phyloP scores from a whole-genome alignment of 441 rosid species.

The Croton setiger region DNA sequence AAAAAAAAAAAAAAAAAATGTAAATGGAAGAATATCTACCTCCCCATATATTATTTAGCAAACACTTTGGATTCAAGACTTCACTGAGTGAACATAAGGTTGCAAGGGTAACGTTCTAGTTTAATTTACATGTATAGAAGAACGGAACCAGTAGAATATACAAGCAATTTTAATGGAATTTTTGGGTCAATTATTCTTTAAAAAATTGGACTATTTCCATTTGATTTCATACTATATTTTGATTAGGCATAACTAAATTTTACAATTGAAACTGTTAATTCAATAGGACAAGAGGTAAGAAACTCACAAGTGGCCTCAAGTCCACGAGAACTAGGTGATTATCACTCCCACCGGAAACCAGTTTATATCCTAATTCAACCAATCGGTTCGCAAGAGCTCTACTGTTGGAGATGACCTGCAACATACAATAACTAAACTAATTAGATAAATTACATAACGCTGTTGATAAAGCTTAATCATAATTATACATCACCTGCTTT shows the following conservation, averaged over 20 bases:
- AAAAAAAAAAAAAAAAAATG: no score
- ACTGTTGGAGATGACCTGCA: conserved; percentile 75
- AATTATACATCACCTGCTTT: conserved; percentile 46
- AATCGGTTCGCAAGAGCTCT: conserved; percentile 65
- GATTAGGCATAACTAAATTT: background rate
- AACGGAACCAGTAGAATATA: background rate
- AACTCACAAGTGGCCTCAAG: conserved; percentile 73
- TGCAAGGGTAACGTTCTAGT: no score
- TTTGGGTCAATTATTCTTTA: background rate
- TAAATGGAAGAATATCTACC: background rate
- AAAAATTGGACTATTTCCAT: background rate
- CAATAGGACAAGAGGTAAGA: background rate
- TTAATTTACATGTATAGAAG: background rate
- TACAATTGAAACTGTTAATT: background rate
- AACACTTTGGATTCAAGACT: background rate
- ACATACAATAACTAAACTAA: conserved; percentile 2
- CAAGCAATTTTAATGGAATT: background rate
- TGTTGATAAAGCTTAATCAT: background rate
- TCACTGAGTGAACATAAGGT: no score
- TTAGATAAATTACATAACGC: background rate
- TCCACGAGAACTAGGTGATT: conserved; percentile 91
- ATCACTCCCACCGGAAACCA: conserved; percentile 93
- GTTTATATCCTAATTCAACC: conserved; percentile 63
- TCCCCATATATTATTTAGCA: background rate
- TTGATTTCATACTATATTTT: background rate